Evolutionary conservation across 148 eudicot species (phyloP).

Genomic region (Hydrangea macrophylla): DNA sequence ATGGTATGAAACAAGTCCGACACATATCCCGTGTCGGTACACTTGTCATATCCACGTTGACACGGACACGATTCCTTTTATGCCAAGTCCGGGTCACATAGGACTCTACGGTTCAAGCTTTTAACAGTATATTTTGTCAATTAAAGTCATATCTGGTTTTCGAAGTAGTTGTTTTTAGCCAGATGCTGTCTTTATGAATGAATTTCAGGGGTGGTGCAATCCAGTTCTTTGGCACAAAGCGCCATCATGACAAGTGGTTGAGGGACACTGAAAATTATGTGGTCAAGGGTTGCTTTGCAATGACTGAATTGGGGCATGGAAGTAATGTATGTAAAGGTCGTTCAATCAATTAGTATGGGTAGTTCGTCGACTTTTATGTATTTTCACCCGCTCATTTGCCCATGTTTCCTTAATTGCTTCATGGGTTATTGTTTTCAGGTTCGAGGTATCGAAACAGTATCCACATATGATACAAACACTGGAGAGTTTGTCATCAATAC

Average conservation of each 20-base stretch:
- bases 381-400: neutral
- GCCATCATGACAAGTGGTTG: constrained; percentile 95
- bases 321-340: constrained; percentile 71
- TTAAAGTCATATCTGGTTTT: no score
- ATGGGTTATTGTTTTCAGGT: constrained; percentile 42
- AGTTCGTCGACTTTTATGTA: constrained; percentile 2
- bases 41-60: no score
- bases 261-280: constrained; percentile 58
- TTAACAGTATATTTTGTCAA: no score
- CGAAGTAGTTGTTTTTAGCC: no score
- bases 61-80: no score
- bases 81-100: no score
- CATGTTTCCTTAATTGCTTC: neutral
- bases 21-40: no score
- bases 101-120: no score
- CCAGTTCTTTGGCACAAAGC: constrained; percentile 86
- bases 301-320: constrained; percentile 99
- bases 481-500: constrained; percentile 80
- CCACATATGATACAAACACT: constrained; percentile 72
- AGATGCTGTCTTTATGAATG: constrained; percentile 8
- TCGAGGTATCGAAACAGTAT: constrained; percentile 85
- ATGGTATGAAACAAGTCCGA: no score
- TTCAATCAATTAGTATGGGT: no score
- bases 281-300: constrained; percentile 91
- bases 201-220: constrained; percentile 90